phyloP scores from a whole-genome alignment of 805 yeast genomes.

The Ogataea chonburiensis region DNA sequence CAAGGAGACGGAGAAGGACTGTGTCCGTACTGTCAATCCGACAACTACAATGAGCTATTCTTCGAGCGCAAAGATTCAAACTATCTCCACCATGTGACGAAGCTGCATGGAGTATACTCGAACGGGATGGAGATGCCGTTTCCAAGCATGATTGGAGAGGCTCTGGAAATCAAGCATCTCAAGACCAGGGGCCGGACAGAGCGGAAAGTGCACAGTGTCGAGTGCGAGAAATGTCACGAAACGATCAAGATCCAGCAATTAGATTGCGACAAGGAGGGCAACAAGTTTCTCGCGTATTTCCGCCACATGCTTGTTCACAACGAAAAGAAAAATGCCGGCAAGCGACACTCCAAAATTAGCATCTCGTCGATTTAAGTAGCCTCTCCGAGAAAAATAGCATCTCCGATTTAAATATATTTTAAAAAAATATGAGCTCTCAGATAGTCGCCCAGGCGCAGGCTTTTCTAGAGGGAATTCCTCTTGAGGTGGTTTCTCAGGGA shows the following conservation, averaged over 20 bases:
- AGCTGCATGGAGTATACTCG: constrained; percentile 34
- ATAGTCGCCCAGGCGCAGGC: constrained; percentile 44
- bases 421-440: constrained; percentile 51
- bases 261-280: constrained; percentile 19
- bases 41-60: constrained; percentile 20
- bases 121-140: constrained; percentile 32
- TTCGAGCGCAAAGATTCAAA: constrained; percentile 27
- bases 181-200: constrained; percentile 20
- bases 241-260: constrained; percentile 23
- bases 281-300: constrained; percentile 28
- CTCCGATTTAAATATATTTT: too few relatives aligned
- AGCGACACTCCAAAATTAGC: constrained; percentile 10
- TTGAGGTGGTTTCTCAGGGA: constrained; percentile 72
- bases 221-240: constrained; percentile 26
- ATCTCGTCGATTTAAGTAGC: constrained; percentile 6
- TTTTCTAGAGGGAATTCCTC: constrained; percentile 48
- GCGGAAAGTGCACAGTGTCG: constrained; percentile 21
- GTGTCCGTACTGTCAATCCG: constrained; percentile 32
- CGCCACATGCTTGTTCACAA: constrained; percentile 32
- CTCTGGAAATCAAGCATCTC: constrained; percentile 17
- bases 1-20: constrained; percentile 28
- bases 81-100: constrained; percentile 35
- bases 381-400: too few relatives aligned
- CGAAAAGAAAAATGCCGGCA: constrained; percentile 25
- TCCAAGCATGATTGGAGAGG: constrained; percentile 26